Base-by-base conservation (phyloP, 495 filamentous ascomycete genomes). In the Pseudevernia furfuracea region DNA sequence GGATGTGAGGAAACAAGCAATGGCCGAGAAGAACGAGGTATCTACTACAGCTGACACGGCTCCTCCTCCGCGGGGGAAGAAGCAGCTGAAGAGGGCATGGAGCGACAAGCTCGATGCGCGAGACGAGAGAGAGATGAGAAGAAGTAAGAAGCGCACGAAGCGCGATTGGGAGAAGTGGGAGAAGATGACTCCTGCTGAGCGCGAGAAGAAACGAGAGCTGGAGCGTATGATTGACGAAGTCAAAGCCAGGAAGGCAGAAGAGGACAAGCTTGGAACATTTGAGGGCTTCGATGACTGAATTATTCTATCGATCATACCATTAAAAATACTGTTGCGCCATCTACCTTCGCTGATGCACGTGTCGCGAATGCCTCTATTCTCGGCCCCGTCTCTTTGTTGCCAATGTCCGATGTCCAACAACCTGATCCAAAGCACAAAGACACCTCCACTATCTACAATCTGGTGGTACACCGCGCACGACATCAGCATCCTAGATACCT, bases 101-200 rank as follows among this genome's bases (percentile, higher is more conserved):
- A 95, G 88, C 72, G 81, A 82, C 41, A 93, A 97, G 75, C 78
- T 83, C 34, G 90, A 93, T 49, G 76, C 79, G 32, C 86, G 87
- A 65, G 87, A 88, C 2, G 75, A 82, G 62, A 86, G 85, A 64
- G 81, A 85, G 59, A 79, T 74, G 67, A 79, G 90, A 64, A 81
- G 88, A 58, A 91, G 92, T 64, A 86, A 86, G 80, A 92, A 92
- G 75, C 78, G 83, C 60, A 80, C 82, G 58, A 87, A 84, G 73
- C 81, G 87, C 57, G 89, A 95, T 72, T 82, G 85, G 58, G 85
- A 89, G 72, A 78, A 79, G 67, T 74, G 79, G 75, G 82, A 82
- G 52, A 82, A 82, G 71, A 87, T 97, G 84, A 87, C 84, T 0
- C 84, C 86, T 17, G 86, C 86, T 66, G 89, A 96, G 75, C 85